Base-by-base conservation (phyloP, 345 rosid species). In the Salix arbutifolia region DNA sequence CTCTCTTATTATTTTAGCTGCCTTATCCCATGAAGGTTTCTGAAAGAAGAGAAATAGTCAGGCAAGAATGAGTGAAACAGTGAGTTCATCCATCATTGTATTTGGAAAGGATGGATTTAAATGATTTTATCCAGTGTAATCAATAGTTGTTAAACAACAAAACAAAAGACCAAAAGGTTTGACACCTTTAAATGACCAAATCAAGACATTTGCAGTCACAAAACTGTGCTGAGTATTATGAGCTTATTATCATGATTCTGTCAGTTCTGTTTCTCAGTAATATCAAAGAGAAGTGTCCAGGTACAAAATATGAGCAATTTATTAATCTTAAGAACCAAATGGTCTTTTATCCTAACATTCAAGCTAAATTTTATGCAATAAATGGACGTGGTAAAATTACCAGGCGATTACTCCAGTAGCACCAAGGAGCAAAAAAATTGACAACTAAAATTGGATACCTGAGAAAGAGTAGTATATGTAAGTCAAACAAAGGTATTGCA, bases 11-110 rank as follows among this genome's bases (percentile, higher is more conserved):
- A 86, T 87, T 77, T 87, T 89, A 64, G 98, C 97, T 71, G 99
- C 92, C 76, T 89, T 96, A 87, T 96, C 99, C 99, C 99, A 96
- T 18, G 99, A 91, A 65, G 98, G 94, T 91, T 91, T 96, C 99
- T 96, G 92, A 78, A 65, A 88, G 68, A 74, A 69, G 78, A 75
- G 56, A 37, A 69, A 69, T 38, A 70, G 61, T 11, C 40, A 65
- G 40, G 38, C 16, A 78, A 76, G 67, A 53, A 77, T 77, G 62
- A 61, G 64, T 30, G 28, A 42, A 78, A 53, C 68, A 76, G 67
- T 8, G 7, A 18, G 28, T 46, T 5, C 18, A 25, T 7, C 53
- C 40, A 25, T 37, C 19, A 71, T 19, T 56, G 23, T 56, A 40
- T 25, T 38, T 52, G 18, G 69, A 42, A 19, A 17, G 60, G 56